Percentiles rank a stretch among this genome's conserved stretches.
These are phyloP conservation scores for Acrodontium crateriforme DNA, from an alignment of 2,329 filamentous ascomycete genomes.

Conservation along the genomic window DNA sequence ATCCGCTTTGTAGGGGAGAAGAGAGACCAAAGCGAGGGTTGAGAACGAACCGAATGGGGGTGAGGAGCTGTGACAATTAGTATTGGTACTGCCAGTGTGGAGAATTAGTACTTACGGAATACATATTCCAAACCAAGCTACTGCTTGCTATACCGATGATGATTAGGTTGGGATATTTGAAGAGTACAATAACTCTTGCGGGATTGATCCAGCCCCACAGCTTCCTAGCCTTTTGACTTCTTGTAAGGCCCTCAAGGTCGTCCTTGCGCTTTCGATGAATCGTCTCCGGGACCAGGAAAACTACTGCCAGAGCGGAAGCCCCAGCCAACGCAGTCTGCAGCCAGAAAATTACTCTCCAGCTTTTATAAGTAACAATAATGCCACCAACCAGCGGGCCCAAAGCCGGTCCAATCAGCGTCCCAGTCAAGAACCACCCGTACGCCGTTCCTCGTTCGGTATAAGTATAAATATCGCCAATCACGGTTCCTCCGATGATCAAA, in stretches of 20 bases:
- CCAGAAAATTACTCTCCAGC: slow-evolving; percentile 68
- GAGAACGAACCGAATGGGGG: slow-evolving; percentile 51
- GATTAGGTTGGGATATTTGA: slow-evolving; percentile 55
- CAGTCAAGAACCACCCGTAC: slow-evolving; percentile 49
- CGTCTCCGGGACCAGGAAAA: slow-evolving; percentile 59
- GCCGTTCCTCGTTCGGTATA: slow-evolving; percentile 56
- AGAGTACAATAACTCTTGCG: slow-evolving; percentile 47
- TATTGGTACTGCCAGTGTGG: too few species aligned
- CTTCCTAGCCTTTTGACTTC: slow-evolving; percentile 35
- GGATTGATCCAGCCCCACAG: slow-evolving; percentile 55
- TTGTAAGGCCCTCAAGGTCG: slow-evolving; percentile 45
- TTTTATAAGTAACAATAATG: slow-evolving; percentile 60
- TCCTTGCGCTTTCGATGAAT: slow-evolving; percentile 50
- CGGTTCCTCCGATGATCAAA: slow-evolving; percentile 55
- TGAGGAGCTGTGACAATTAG: too few species aligned
- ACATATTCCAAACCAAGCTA: slow-evolving; percentile 63
- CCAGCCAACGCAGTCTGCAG: slow-evolving; percentile 57
- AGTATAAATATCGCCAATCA: slow-evolving; percentile 46
- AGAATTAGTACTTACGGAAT: slow-evolving; percentile 49
- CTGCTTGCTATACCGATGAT: slow-evolving; percentile 47
- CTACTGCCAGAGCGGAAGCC: slow-evolving; percentile 43
- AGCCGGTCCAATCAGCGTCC: slow-evolving; percentile 55
- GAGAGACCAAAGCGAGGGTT: slow-evolving; percentile 60
- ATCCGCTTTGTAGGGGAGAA: slow-evolving; percentile 50
- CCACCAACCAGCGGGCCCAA: slow-evolving; percentile 50